Conservation (phyloP, 2,329 filamentous ascomycete species). For the Calonectria montana region DNA sequence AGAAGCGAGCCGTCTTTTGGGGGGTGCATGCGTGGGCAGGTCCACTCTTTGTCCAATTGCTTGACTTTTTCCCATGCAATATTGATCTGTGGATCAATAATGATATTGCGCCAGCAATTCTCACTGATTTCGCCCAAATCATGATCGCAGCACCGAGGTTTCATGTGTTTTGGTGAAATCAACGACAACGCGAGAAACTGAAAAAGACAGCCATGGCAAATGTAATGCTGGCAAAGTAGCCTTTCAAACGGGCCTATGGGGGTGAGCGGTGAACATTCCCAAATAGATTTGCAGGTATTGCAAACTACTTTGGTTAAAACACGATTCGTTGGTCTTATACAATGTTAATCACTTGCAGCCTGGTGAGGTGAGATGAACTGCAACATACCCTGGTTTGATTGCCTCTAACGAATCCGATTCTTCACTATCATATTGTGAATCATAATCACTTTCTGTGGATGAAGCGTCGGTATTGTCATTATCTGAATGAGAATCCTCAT, state of each 20-base stretch:
- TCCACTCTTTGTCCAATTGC: neutral
- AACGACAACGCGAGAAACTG: neutral
- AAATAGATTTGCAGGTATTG: neutral
- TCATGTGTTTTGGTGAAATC: neutral
- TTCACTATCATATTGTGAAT: neutral
- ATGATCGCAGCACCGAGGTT: neutral
- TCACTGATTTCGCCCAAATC: neutral
- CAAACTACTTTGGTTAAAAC: neutral
- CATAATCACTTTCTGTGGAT: neutral
- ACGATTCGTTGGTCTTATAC: neutral
- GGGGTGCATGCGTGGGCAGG: neutral
- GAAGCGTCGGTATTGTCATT: neutral
- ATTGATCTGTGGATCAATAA: neutral
- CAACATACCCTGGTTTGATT: neutral
- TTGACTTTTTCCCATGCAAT: neutral
- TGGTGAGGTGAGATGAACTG: too few species aligned
- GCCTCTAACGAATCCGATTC: neutral
- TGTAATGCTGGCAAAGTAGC: neutral
- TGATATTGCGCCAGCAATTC: neutral
- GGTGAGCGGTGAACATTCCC: neutral
- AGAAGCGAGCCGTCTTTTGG: neutral
- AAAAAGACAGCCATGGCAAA: neutral
- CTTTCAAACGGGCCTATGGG: neutral
- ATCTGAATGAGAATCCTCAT: neutral
- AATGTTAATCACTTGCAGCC: neutral